Conservation (phyloP, 2,329 filamentous ascomycete species). For the Immersiporthe knoxdaviesiana region DNA sequence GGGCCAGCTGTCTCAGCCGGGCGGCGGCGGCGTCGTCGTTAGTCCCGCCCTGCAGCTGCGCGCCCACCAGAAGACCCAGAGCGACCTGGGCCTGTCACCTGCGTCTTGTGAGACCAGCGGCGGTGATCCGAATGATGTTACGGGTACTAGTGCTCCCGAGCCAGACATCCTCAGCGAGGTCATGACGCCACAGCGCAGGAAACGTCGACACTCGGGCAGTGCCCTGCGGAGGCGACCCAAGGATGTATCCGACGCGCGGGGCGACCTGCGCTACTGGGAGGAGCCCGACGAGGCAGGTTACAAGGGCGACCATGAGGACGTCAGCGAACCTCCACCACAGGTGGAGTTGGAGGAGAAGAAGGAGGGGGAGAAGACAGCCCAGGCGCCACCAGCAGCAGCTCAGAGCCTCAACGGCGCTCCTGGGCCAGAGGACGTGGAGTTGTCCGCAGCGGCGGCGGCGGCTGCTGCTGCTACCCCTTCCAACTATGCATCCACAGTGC, state of each 20-base stretch:
- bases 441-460: no score
- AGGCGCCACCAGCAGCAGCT: conserved; percentile 16
- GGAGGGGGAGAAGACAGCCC: conserved; percentile 14
- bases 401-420: conserved; percentile 22
- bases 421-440: conserved; percentile 26
- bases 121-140: conserved; percentile 55
- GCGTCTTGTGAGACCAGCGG: conserved; percentile 41
- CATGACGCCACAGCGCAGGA: conserved; percentile 50
- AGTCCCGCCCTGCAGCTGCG: conserved; percentile 15
- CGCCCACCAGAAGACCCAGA: conserved; percentile 34
- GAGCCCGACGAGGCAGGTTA: conserved; percentile 85
- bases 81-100: conserved; percentile 33
- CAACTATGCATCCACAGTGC: conserved; percentile 40
- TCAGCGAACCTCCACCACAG: conserved; percentile 23
- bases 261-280: conserved; percentile 88
- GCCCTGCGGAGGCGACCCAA: conserved; percentile 75
- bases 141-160: conserved; percentile 68
- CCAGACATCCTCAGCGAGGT: conserved; percentile 56
- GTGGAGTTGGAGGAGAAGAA: conserved; percentile 9
- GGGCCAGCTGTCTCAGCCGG: conserved; percentile 14
- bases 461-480: conserved; percentile 35
- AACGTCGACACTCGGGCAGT: conserved; percentile 84
- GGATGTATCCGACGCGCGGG: conserved; percentile 69
- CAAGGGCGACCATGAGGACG: conserved; percentile 65
- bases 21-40: not conserved